These are phyloP conservation scores for Marchantia polymorpha DNA, from an alignment of 225 moss, liverwort and hornwort genomes.

Conservation along the genomic window DNA sequence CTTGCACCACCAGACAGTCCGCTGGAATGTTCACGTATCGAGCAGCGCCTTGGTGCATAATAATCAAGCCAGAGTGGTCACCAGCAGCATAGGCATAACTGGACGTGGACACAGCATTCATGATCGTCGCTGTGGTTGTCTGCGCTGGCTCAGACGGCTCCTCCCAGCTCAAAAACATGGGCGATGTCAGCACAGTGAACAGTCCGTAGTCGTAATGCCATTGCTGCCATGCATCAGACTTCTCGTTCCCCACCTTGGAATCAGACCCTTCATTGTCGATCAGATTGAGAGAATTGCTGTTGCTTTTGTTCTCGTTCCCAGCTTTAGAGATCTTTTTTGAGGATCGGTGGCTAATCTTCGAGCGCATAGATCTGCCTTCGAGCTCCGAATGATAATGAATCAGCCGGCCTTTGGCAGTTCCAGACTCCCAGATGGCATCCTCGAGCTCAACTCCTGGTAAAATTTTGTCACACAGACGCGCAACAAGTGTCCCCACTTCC, in stretches of 20 bases:
- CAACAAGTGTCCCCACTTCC: conserved; percentile 69
- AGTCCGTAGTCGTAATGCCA: conserved; percentile 94
- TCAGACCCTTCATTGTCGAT: neutral
- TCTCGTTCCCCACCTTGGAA: neutral
- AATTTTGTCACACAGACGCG: conserved; percentile 58
- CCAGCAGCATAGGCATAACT: conserved; percentile 28
- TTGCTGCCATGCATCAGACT: conserved; percentile 62
- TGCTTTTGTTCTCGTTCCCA: neutral
- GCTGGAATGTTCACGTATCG: conserved; percentile 48
- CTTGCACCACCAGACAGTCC: conserved; percentile 71
- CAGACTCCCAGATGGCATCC: conserved; percentile 60
- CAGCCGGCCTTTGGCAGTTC: conserved; percentile 79
- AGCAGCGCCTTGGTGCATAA: conserved; percentile 39
- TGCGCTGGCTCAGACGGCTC: neutral
- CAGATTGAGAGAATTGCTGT: neutral
- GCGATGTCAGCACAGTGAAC: conserved; percentile 73
- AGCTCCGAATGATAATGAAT: conserved; percentile 71
- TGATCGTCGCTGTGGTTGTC: neutral
- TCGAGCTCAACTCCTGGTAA: conserved; percentile 52
- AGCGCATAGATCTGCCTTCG: neutral
- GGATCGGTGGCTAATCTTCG: neutral
- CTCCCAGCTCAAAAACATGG: conserved; percentile 52
- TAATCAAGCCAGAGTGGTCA: conserved; percentile 51
- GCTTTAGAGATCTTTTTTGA: neutral
- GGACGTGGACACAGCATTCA: neutral